phyloP scores from a whole-genome alignment of 768 basidiomycete genomes.

The Amanita phalloides region DNA sequence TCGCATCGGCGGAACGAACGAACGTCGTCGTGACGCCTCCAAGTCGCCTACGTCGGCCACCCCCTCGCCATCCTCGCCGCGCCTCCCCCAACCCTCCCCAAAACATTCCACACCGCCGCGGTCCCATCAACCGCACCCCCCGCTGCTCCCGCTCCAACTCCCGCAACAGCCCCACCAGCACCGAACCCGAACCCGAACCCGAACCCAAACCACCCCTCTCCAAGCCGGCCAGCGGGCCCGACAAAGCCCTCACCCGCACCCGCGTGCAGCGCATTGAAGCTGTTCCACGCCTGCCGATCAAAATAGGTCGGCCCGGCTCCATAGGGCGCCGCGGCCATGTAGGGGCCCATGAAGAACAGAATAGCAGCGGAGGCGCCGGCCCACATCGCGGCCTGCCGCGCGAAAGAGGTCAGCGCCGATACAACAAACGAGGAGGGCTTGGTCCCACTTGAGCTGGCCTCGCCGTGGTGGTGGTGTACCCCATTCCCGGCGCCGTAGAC shows the following conservation, averaged over 20 bases:
- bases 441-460: constrained; percentile 20
- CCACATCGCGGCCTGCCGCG: constrained; percentile 43
- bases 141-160: constrained; percentile 5
- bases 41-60: constrained; percentile 49
- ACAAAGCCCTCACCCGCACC: constrained; percentile 60
- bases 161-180: constrained; percentile 9
- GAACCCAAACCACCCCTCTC: constrained; percentile 2
- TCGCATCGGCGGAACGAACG: too few species aligned
- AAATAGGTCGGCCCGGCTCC: constrained; percentile 53
- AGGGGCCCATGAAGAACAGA: constrained; percentile 50
- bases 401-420: constrained; percentile 15
- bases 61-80: constrained; percentile 69
- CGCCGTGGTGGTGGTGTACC: constrained; percentile 1
- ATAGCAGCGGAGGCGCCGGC: constrained; percentile 54
- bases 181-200: background rate
- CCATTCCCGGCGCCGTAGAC: constrained; percentile 26
- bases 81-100: constrained; percentile 64
- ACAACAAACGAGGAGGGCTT: constrained; percentile 14
- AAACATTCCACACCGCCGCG: constrained; percentile 53
- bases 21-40: too few species aligned
- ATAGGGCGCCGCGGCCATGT: constrained; percentile 46
- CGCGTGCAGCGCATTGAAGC: constrained; percentile 59
- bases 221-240: constrained; percentile 2
- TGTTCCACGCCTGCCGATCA: constrained; percentile 71
- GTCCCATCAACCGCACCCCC: constrained; percentile 33